Percentiles rank a stretch among this genome's conserved stretches.
Evolutionary conservation across 805 yeast species (phyloP).

Genomic region (Nakazawaea populi): DNA sequence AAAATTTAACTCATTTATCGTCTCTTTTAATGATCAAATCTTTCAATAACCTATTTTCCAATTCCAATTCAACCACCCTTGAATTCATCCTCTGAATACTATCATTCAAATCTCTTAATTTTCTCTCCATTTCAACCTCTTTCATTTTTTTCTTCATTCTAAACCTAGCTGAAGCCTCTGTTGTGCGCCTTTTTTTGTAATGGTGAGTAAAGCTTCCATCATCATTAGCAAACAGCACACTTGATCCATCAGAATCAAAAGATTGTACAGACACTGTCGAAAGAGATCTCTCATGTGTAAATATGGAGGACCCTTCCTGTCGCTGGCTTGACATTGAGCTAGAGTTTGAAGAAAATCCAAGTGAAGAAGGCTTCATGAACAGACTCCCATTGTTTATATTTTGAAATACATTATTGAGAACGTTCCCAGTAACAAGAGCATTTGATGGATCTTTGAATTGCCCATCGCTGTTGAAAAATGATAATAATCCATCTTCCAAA

Average conservation of each 20-base stretch:
- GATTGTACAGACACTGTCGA: background rate
- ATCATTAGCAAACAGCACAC: background rate
- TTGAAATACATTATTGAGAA: no score
- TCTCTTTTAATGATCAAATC: slow-evolving; percentile 54
- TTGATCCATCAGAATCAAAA: background rate
- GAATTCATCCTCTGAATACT: slow-evolving; percentile 59
- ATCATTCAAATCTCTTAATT: slow-evolving; percentile 65
- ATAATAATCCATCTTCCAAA: background rate
- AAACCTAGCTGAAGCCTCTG: slow-evolving; percentile 93
- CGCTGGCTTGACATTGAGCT: background rate
- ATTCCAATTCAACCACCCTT: slow-evolving; percentile 75
- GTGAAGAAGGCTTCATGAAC: no score
- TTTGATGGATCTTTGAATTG: no score
- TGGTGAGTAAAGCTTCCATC: background rate
- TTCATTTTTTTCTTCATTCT: slow-evolving; percentile 85
- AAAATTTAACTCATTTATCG: background rate
- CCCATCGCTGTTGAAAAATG: background rate
- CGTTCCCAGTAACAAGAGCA: no score
- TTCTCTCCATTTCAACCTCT: slow-evolving; percentile 85
- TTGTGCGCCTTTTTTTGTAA: slow-evolving; percentile 70
- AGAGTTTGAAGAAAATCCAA: background rate
- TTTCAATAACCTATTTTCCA: slow-evolving; percentile 84
- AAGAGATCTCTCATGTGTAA: background rate
- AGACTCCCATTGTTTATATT: no score
- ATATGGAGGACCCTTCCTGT: background rate